Evolutionary conservation across 179 eudicot genomes (phyloP).

Genomic region (Beta corolliflora): DNA sequence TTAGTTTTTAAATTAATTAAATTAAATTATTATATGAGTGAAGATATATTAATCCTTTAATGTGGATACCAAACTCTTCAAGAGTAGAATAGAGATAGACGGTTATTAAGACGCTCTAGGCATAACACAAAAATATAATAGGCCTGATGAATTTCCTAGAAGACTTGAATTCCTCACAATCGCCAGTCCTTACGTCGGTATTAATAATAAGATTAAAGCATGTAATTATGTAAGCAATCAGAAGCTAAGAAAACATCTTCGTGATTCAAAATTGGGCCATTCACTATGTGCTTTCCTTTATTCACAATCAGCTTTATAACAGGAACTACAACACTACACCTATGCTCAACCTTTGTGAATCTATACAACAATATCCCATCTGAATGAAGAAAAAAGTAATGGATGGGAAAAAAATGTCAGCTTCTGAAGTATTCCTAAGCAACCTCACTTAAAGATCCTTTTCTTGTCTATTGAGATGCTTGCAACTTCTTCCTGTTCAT

Average conservation of each 20-base stretch:
- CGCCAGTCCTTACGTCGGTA: neutral
- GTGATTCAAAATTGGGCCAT: neutral
- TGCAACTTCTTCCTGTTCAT: conserved; percentile 37
- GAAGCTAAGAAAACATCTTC: neutral
- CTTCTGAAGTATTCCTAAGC: conserved; percentile 16
- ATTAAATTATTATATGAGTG: no score
- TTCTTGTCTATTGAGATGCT: conserved; percentile 59
- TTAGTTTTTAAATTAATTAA: no score
- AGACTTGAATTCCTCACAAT: no score
- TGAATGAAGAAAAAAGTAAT: conserved; percentile 1
- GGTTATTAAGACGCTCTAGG: no score
- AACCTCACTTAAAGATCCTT: conserved; percentile 27
- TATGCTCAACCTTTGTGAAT: conserved; percentile 8
- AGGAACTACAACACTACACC: conserved; percentile 20
- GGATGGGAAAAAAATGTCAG: conserved; percentile 31
- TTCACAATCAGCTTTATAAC: conserved; percentile 3
- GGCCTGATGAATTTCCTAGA: no score
- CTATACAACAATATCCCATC: conserved; percentile 35
- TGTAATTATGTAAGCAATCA: neutral
- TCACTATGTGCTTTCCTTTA: neutral
- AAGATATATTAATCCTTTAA: no score
- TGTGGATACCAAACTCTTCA: no score
- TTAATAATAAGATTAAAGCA: neutral
- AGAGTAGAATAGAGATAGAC: no score
- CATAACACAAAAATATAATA: no score